A percentile compares a stretch with the other conserved stretches of the same genome.
These are phyloP conservation scores for Trichoderma afroharzianum DNA, from an alignment of 2,329 filamentous ascomycete species.

Conservation along the genomic window DNA sequence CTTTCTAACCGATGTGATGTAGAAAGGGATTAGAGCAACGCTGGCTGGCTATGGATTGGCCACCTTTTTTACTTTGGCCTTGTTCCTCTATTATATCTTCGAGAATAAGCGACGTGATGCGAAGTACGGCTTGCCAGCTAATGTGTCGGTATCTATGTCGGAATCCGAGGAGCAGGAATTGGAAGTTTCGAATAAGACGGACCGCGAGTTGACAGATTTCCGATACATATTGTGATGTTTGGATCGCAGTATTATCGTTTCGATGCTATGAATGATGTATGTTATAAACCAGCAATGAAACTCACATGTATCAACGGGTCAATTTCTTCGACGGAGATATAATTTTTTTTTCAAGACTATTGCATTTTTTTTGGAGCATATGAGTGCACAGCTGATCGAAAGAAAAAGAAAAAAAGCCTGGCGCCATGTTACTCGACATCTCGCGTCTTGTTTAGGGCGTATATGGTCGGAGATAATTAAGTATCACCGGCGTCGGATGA, in stretches of 20 bases:
- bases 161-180: neutral
- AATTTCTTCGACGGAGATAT: neutral
- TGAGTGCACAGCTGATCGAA: neutral
- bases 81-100: slow-evolving; percentile 45
- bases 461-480: neutral
- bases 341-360: neutral
- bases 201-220: neutral
- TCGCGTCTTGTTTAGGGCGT: neutral
- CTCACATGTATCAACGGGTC: neutral
- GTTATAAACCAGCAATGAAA: neutral
- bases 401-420: neutral
- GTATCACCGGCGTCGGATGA: neutral
- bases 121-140: neutral
- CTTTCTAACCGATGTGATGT: neutral
- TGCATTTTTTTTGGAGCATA: neutral
- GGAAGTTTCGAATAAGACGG: neutral
- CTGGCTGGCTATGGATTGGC: slow-evolving; percentile 53
- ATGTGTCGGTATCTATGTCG: neutral
- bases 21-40: slow-evolving; percentile 52
- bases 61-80: slow-evolving; percentile 38
- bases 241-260: neutral
- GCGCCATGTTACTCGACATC: neutral
- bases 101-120: slow-evolving; percentile 49
- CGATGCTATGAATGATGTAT: neutral
- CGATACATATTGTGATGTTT: neutral